A percentile compares a stretch with the other conserved stretches of the same genome.
Conservation (phyloP, 2,329 filamentous ascomycete species). For the Macrophomina tecta region DNA sequence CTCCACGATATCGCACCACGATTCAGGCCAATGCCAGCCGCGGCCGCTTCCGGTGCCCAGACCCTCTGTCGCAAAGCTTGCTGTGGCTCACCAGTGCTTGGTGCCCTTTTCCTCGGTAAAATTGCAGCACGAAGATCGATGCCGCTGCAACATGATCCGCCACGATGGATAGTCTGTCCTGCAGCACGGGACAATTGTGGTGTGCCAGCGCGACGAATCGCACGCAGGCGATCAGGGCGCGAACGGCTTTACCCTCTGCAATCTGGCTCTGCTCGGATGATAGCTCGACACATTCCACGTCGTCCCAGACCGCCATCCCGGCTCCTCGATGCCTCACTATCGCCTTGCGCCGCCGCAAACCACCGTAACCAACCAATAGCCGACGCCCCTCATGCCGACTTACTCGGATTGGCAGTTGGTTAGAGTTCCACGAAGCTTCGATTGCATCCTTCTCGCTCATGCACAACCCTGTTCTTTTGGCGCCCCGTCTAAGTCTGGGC, state of each 20-base stretch:
- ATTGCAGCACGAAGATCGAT: background rate
- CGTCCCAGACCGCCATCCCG: background rate
- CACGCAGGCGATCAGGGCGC: background rate
- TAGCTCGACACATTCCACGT: background rate
- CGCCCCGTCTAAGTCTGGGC: background rate
- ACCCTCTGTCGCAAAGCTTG: background rate
- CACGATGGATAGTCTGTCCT: background rate
- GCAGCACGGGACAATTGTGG: background rate
- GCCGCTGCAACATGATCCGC: background rate
- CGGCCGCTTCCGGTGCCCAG: background rate
- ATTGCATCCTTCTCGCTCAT: conserved; percentile 9
- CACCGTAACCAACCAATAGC: background rate
- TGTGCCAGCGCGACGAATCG: background rate
- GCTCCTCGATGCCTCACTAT: background rate
- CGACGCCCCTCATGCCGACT: conserved; percentile 4
- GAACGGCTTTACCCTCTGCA: background rate
- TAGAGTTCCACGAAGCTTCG: conserved; percentile 26
- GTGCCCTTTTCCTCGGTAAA: background rate
- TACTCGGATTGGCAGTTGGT: conserved; percentile 28
- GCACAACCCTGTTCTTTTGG: background rate
- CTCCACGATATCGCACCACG: background rate
- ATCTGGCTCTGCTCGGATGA: background rate
- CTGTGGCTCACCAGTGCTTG: background rate
- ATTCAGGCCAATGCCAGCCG: background rate
- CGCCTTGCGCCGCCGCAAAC: background rate